Percentiles rank a stretch among this genome's conserved stretches.
These are phyloP conservation scores for Aspergillus sp. DNA, from an alignment of 2,329 filamentous ascomycete species.

Conservation along the genomic window DNA sequence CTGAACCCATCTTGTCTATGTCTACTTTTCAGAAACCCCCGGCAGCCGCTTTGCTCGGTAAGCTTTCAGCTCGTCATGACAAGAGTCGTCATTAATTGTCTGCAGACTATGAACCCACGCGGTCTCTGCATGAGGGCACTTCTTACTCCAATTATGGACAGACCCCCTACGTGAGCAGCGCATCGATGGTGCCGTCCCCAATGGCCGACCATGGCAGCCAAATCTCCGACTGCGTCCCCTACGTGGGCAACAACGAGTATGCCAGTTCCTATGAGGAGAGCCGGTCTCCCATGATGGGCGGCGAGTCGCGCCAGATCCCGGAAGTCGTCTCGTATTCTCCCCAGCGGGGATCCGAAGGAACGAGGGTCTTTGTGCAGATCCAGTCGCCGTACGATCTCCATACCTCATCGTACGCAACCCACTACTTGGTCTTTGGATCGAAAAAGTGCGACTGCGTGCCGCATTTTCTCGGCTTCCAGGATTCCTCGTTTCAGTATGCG, in stretches of 20 bases:
- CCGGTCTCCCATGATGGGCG: conserved; percentile 65
- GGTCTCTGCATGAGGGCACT: conserved; percentile 37
- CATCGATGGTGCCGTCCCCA: conserved; percentile 38
- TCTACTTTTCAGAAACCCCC: conserved; percentile 76
- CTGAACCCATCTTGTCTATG: conserved; percentile 69
- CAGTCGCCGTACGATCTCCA: conserved; percentile 73
- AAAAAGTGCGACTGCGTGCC: conserved; percentile 68
- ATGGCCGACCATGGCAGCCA: conserved; percentile 41
- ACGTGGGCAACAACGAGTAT: conserved; percentile 37
- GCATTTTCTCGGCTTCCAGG: conserved; percentile 56
- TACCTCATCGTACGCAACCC: conserved; percentile 51
- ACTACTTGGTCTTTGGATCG: conserved; percentile 74
- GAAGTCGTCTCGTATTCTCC: conserved; percentile 71
- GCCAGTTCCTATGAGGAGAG: conserved; percentile 57
- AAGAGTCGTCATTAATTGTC: background rate
- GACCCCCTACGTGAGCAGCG: conserved; percentile 34
- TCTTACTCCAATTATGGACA: conserved; percentile 42
- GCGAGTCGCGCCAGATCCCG: conserved; percentile 58
- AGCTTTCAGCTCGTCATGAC: conserved; percentile 41
- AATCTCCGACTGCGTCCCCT: conserved; percentile 40
- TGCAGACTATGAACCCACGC: conserved; percentile 37
- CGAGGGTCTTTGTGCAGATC: conserved; percentile 70
- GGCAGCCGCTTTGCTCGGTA: conserved; percentile 77
- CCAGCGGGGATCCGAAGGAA: conserved; percentile 64
- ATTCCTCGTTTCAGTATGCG: conserved; percentile 65